Percentiles rank a stretch among this genome's conserved stretches.
Evolutionary conservation across 2,329 filamentous ascomycete species (phyloP).

Genomic region (Cytospora piceae): DNA sequence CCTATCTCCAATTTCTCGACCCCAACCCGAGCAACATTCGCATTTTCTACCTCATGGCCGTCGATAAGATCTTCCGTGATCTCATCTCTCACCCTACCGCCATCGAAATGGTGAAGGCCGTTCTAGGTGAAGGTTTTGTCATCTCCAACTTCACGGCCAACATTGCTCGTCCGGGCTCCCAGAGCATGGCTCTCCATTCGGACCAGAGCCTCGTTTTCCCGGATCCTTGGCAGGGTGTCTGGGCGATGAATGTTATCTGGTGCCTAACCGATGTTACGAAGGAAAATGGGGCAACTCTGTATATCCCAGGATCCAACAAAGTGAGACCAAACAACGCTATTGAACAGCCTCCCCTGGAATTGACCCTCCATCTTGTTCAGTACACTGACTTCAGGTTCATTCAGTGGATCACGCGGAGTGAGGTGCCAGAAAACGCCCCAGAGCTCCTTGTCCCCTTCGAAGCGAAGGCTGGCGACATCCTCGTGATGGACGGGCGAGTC

Average conservation of each 20-base stretch:
- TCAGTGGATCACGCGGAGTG: conserved; percentile 20
- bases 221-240: conserved; percentile 38
- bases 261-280: conserved; percentile 38
- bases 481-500: conserved; percentile 40
- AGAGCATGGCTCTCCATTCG: conserved; percentile 40
- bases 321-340: background rate
- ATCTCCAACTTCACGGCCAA: conserved; percentile 43
- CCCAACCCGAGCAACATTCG: conserved; percentile 32
- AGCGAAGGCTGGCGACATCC: conserved; percentile 39
- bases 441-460: conserved; percentile 39
- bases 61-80: conserved; percentile 31
- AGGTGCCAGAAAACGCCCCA: conserved; percentile 35
- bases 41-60: conserved; percentile 32
- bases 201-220: conserved; percentile 40
- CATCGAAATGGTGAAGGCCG: conserved; percentile 34
- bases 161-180: conserved; percentile 40
- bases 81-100: conserved; percentile 29
- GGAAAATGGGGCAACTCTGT: conserved; percentile 38
- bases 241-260: conserved; percentile 38
- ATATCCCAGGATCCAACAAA: conserved; percentile 32
- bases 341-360: too few species aligned
- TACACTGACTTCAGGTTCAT: fast-evolving
- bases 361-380: background rate
- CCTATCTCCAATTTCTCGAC: conserved; percentile 26
- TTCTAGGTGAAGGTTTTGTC: conserved; percentile 39